Percentiles rank a stretch among this genome's conserved stretches.
phyloP scores from a whole-genome alignment of 257 asterid species.

The Solanum neorickii region DNA sequence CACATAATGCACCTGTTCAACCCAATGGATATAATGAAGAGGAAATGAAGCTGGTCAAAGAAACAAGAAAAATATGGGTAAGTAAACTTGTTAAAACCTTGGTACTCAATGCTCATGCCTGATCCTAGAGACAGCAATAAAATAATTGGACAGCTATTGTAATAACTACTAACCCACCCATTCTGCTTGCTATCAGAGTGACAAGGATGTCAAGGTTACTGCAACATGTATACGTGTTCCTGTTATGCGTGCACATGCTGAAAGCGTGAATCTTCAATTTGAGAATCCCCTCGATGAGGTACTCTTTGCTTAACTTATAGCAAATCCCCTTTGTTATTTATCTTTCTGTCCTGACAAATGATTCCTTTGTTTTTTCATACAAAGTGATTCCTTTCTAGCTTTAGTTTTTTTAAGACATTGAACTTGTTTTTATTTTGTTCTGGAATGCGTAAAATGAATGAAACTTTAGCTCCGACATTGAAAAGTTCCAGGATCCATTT shows the following conservation, averaged over 20 bases:
- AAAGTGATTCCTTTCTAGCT: not conserved
- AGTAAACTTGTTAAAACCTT: not conserved
- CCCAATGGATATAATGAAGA: conserved; percentile 94
- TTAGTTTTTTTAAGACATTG: not conserved
- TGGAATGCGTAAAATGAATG: not conserved
- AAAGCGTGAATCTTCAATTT: conserved; percentile 89
- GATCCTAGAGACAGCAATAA: not conserved
- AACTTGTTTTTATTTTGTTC: not conserved
- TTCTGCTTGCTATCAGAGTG: conserved; percentile 30
- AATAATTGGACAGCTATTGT: not conserved
- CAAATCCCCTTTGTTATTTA: not conserved
- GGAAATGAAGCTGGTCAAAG: conserved; percentile 96
- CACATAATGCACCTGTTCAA: conserved; percentile 85
- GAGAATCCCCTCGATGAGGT: conserved; percentile 91
- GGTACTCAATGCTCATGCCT: not conserved
- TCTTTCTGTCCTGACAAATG: not conserved
- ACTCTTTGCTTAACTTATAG: not conserved
- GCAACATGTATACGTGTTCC: conserved; percentile 97
- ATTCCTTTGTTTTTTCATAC: not conserved
- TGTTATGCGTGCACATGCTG: conserved; percentile 99
- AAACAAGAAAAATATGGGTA: conserved; percentile 95
- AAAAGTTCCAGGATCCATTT: not conserved
- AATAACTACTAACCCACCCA: not conserved
- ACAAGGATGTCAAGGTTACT: conserved; percentile 64
- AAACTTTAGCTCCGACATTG: not conserved